phyloP scores from a whole-genome alignment of 225 moss, liverwort and hornwort genomes.

The Thuidium tamariscinum region DNA sequence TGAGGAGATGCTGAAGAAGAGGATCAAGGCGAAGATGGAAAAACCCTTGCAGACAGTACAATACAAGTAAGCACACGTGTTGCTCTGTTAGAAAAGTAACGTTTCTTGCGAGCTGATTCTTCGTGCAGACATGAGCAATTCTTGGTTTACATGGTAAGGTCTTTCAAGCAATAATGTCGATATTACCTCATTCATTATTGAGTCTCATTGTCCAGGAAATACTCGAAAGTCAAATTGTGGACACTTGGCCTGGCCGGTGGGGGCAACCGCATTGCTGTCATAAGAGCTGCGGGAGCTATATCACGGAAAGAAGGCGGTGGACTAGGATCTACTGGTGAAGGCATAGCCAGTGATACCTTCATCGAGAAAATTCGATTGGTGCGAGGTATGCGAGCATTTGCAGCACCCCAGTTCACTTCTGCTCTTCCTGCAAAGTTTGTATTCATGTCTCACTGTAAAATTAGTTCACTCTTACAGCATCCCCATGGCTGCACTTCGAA shows the following conservation, averaged over 20 bases:
- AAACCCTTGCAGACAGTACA: conserved; percentile 62
- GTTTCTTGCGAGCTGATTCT: neutral
- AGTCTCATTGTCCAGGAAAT: conserved; percentile 40
- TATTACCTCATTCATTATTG: neutral
- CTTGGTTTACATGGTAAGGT: neutral
- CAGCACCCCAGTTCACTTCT: neutral
- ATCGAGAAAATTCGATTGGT: conserved; percentile 79
- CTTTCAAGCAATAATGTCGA: neutral
- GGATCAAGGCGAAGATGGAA: conserved; percentile 47
- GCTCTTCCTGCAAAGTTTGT: neutral
- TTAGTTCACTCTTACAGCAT: neutral
- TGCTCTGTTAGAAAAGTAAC: neutral
- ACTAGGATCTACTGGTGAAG: conserved; percentile 47
- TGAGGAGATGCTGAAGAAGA: conserved; percentile 82
- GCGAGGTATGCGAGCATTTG: conserved; percentile 44
- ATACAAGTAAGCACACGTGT: conserved; percentile 37
- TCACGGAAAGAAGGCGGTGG: conserved; percentile 66
- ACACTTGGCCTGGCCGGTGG: conserved; percentile 75
- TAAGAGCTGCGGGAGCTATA: conserved; percentile 79
- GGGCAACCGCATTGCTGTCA: conserved; percentile 73
- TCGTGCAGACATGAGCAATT: neutral
- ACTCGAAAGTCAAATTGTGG: conserved; percentile 69
- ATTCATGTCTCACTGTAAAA: neutral
- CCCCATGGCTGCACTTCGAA: too few species aligned
- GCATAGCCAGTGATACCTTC: conserved; percentile 82